phyloP scores from a whole-genome alignment of 176 grass and related monocot genomes.

The Leersia perrieri region DNA sequence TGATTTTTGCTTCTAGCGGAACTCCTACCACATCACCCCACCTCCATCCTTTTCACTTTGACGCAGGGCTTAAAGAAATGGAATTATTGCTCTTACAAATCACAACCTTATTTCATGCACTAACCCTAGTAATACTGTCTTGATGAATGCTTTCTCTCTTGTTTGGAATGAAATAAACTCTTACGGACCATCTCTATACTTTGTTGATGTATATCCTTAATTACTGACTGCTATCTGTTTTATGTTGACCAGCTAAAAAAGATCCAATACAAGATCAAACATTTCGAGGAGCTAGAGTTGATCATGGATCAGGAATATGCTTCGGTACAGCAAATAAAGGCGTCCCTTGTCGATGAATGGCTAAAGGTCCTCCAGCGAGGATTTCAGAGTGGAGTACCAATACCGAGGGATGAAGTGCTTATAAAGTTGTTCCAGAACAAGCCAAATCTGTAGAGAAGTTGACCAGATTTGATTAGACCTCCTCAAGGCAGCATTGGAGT shows the following conservation, averaged over 20 bases:
- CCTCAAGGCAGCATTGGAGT: conserved; percentile 48
- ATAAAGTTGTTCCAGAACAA: conserved; percentile 53
- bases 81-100: neutral
- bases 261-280: conserved; percentile 86
- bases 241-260: conserved; percentile 66
- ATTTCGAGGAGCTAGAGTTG: conserved; percentile 73
- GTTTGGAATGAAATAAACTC: neutral
- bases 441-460: conserved; percentile 27
- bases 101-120: neutral
- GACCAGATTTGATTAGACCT: conserved; percentile 16
- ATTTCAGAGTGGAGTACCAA: conserved; percentile 61
- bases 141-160: neutral
- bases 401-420: conserved; percentile 64
- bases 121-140: neutral
- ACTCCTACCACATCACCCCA: too few species aligned
- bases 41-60: too few species aligned
- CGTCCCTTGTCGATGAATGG: conserved; percentile 71
- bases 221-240: neutral
- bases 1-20: too few species aligned
- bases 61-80: too few species aligned
- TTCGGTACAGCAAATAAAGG: conserved; percentile 61
- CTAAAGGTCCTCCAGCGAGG: conserved; percentile 45
- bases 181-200: neutral
- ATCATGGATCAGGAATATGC: conserved; percentile 79
- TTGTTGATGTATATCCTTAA: neutral